phyloP scores from a whole-genome alignment of 169 alveolate genomes.

The Cytauxzoon felis region DNA sequence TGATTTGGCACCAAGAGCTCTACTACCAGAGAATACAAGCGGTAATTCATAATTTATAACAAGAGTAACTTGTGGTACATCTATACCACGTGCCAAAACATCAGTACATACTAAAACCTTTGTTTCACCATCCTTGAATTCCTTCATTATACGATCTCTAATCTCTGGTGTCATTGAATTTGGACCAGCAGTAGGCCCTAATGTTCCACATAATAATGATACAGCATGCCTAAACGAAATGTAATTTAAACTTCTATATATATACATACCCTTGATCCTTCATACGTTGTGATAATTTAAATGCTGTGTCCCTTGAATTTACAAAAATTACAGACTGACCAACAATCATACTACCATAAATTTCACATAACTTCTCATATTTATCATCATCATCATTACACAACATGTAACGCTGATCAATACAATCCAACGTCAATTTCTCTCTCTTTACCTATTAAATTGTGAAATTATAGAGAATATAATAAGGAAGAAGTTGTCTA shows the following conservation, averaged over 20 bases:
- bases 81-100: constrained; percentile 96
- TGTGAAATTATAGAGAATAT: too few relatives aligned
- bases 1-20: constrained; percentile 16
- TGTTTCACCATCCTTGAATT: constrained; percentile 91
- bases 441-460: constrained; percentile 87
- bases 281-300: constrained; percentile 85
- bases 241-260: constrained; percentile 2
- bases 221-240: constrained; percentile 69
- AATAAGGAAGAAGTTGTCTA: not conserved
- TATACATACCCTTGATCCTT: constrained; percentile 78
- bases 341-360: constrained; percentile 92
- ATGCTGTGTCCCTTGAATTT: constrained; percentile 91
- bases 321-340: constrained; percentile 96
- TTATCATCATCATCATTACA: constrained; percentile 89
- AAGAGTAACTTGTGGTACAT: constrained; percentile 93
- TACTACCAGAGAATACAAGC: constrained; percentile 66
- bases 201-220: constrained; percentile 81
- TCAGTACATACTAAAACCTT: constrained; percentile 96
- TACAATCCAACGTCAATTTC: constrained; percentile 92
- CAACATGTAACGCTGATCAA: constrained; percentile 88
- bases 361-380: constrained; percentile 85
- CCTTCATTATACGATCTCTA: constrained; percentile 92
- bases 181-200: constrained; percentile 27
- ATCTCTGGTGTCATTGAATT: constrained; percentile 88
- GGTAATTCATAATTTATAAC: constrained; percentile 95